Evolutionary conservation across 495 filamentous ascomycete species (phyloP), one percentile per base, ranked within the genome.

Genomic region (Symbiotaphrina buchneri): DNA sequence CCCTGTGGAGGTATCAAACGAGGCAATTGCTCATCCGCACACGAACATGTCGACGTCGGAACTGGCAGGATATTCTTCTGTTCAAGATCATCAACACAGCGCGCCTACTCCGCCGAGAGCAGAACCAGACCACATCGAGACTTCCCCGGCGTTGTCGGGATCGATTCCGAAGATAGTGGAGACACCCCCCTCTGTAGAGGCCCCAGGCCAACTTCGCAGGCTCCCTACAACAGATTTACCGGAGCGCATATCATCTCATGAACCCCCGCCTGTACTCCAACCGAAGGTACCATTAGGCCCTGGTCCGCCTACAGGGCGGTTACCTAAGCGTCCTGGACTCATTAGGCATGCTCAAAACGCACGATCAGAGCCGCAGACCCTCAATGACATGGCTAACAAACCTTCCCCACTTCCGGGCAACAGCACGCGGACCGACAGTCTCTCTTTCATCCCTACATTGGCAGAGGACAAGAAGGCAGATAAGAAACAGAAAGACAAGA

Each of bases 401-500:
- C 63, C 71, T n/a, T 68, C 73, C 5, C 59, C 69, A 17, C 49
- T 85, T 1, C 72, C 77, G 7, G 81, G 74, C 13, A 75, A 71
- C 39, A 68, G 54, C 25, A 71, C 61, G 0, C 63, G 74, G 11
- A 91, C 77, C 1, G 79, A 83, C 45, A 71, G 59, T 33, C 58
- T 90, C 10, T 83, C 80, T 1, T 80, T 84, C 43, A 82, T 90
- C 28, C 83, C 83, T 2, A 90, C 75, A 1, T 54, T 80, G 17
- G 43, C 58, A 1, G 69, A 79, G 34, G 74, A 78, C 30, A 71
- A 66, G 36, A 71, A 66, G 37, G 38, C 55, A 0, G 72, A 78
- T 34, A 54, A 60, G 32, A 80, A 74, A 33, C 27, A 36, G 37
- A 68, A 64, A 31, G 58, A 62, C 7, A 77, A 52, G 42, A 65